A percentile compares a stretch with the other conserved stretches of the same genome.
Conservation (phyloP, 1,284 basidiomycete genomes). For the Cryptococcus sp. region DNA sequence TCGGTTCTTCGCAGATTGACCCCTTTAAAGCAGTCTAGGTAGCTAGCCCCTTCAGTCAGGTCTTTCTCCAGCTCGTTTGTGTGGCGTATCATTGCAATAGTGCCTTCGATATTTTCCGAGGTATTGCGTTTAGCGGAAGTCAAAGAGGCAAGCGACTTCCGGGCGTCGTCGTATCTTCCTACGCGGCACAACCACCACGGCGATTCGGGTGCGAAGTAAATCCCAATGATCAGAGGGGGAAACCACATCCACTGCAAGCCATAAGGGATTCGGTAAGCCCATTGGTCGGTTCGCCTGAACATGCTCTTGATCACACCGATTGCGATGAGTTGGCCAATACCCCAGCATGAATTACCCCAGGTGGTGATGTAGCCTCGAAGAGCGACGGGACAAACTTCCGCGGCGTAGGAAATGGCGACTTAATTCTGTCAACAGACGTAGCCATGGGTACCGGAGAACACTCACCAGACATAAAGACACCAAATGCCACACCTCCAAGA, state of each 20-base stretch:
- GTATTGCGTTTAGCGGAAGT: conserved; percentile 14
- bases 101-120: conserved; percentile 3
- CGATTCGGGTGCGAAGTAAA: conserved; percentile 21
- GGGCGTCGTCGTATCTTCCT: conserved; percentile 21
- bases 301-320: conserved; percentile 14
- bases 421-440: background rate
- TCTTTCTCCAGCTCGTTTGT: conserved; percentile 26
- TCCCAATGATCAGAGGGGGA: conserved; percentile 22
- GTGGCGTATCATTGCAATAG: conserved; percentile 18
- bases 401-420: conserved; percentile 40
- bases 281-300: conserved; percentile 10
- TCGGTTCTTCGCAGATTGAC: conserved; percentile 27
- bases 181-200: conserved; percentile 30
- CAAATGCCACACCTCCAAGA: conserved; percentile 11
- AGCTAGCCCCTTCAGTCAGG: conserved; percentile 31
- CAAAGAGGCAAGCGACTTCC: conserved; percentile 16
- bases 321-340: conserved; percentile 38
- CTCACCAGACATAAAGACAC: background rate
- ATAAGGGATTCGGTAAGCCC: conserved; percentile 3
- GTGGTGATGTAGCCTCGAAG: conserved; percentile 30
- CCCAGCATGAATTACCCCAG: conserved; percentile 53
- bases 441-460: background rate
- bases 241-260: conserved; percentile 45
- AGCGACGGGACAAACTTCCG: conserved; percentile 50
- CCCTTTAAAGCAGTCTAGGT: conserved; percentile 51